Base-by-base conservation (phyloP, 371 early-diverging fungal genomes). In the Phascolomyces articulosus region DNA sequence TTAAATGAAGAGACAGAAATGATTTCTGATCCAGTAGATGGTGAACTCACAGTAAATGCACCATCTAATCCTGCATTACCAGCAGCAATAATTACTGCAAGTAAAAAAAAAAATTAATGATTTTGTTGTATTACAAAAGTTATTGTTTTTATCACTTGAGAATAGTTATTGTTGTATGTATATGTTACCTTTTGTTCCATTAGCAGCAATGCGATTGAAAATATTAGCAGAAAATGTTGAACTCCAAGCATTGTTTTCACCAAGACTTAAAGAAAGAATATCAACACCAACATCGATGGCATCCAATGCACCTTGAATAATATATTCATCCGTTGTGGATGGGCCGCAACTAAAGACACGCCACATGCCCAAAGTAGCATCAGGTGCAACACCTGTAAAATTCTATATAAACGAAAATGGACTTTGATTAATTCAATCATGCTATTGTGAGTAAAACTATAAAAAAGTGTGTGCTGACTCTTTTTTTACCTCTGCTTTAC, bases 1-100 rank as follows among this genome's bases (percentile, higher is more conserved):
- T 87, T 85, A 26, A 87, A 80, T 0, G 93, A 86, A 13, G 88
- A 92, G 7, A 90, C 92, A 16, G 85, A 72, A 48, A 89, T 84
- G 11, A 85, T 84, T 18, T 77, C 74, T 24, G 64, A 62, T 2
- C 83, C 86, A 15, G 87, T 71, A 24, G 87, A 87, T 10, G 93
- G 92, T 9, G 89, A 10, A 2, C 24, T 6, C 20, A 69, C 3
- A 77, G 71, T 6, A 79, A 77, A 29, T 83, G 68, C 61, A 78
- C 95, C 95, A 9, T 72, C 68, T 3, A 63, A 23, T 10, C 92
- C 93, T 23, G 76, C 76, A 74, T 95, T 94, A 18, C 94, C 94
- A 55, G 73, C 78, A 10, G 93, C 85, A 9, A 68, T 65, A 51
- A 74, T 63, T 26, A 79, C 79, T 79, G 16, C 44, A 18, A 13